Evolutionary conservation across 192 early-diverging fungal species (phyloP).

Genomic region (Gonapodya sp.): DNA sequence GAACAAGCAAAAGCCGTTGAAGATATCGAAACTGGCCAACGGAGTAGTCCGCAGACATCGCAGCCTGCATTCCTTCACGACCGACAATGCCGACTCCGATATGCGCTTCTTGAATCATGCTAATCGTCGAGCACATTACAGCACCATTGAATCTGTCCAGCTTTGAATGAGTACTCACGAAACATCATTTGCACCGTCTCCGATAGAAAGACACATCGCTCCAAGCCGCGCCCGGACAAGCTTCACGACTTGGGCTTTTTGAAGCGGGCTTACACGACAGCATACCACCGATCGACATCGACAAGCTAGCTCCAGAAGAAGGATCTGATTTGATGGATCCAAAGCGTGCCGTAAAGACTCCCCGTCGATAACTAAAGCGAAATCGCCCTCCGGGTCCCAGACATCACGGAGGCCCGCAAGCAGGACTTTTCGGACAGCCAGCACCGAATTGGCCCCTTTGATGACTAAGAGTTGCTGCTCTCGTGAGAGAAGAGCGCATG

Average conservation of each 20-base stretch:
- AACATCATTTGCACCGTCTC: constrained; percentile 55
- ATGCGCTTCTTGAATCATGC: constrained; percentile 58
- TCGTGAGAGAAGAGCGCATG: constrained; percentile 38
- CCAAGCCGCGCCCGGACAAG: constrained; percentile 71
- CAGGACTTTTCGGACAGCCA: constrained; percentile 42
- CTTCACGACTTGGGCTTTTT: constrained; percentile 91
- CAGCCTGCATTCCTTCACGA: constrained; percentile 70
- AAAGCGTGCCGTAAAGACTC: constrained; percentile 53
- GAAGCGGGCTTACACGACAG: constrained; percentile 84
- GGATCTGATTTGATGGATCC: constrained; percentile 44
- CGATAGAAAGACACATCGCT: constrained; percentile 63
- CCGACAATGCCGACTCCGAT: constrained; percentile 50
- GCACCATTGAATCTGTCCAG: background rate
- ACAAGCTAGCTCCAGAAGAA: constrained; percentile 45
- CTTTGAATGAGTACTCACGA: background rate
- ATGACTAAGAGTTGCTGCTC: constrained; percentile 47
- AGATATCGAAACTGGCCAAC: constrained; percentile 89
- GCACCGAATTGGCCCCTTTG: constrained; percentile 24
- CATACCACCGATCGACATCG: constrained; percentile 71
- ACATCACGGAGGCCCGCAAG: constrained; percentile 45
- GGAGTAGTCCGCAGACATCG: constrained; percentile 90
- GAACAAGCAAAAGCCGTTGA: constrained; percentile 69
- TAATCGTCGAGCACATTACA: background rate
- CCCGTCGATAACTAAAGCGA: constrained; percentile 47
- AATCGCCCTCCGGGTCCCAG: constrained; percentile 35